These are phyloP conservation scores for Trichoderma asperelloides DNA, from an alignment of 495 filamentous ascomycete genomes.

Conservation along the genomic window DNA sequence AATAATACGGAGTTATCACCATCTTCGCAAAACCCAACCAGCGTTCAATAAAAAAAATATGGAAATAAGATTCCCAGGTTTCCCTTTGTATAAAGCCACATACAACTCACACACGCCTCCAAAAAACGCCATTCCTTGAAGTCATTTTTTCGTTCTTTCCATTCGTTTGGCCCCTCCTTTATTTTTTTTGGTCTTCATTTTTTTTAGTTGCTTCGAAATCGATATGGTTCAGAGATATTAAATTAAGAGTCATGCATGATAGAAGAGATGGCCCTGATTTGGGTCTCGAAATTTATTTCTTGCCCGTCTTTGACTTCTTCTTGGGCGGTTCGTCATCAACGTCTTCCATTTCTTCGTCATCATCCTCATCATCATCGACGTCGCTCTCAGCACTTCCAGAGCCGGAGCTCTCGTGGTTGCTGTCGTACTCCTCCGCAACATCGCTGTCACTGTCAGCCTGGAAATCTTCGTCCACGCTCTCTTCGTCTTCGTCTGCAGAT, in stretches of 20 bases:
- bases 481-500: constrained; percentile 90
- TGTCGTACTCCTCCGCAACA: constrained; percentile 94
- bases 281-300: background rate
- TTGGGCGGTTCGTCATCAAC: constrained; percentile 26
- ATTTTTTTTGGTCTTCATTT: background rate
- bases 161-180: background rate
- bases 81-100: background rate
- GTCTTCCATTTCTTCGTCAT: constrained; percentile 20
- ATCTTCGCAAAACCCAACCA: background rate
- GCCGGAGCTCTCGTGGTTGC: constrained; percentile 76
- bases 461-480: constrained; percentile 95
- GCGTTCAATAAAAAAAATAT: background rate
- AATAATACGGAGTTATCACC: background rate
- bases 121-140: background rate
- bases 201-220: background rate
- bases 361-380: constrained; percentile 25
- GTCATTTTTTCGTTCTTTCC: background rate
- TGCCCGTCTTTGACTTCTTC: constrained; percentile 38
- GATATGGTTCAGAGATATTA: background rate
- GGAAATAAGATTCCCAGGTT: background rate
- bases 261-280: background rate
- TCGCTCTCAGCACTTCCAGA: constrained; percentile 52
- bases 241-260: background rate
- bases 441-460: constrained; percentile 83
- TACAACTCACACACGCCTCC: background rate